Base-by-base conservation (phyloP, 2,329 filamentous ascomycete genomes). In the Pleomassaria siparia region DNA sequence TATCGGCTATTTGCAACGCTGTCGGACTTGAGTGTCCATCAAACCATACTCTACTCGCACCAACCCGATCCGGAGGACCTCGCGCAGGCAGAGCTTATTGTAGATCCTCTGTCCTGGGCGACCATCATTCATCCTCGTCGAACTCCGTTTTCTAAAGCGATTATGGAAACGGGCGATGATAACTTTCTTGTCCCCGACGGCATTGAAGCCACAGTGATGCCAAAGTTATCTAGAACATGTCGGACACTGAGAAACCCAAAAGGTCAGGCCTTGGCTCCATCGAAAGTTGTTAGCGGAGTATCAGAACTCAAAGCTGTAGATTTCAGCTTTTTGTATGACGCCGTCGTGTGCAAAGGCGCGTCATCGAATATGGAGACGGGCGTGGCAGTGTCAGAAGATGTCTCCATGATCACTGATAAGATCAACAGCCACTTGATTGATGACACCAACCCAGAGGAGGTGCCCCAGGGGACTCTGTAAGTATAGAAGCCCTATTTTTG, bases 141-240 rank as follows among this genome's bases (percentile, higher is more conserved):
- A 24, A 12, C 22, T 43, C 9, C 37, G 47, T 21, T 47, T 45
- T 2, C 30, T 9, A 8, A 44, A 42, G 8, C 11, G 18, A 37
- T 36, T 2, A 30, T 59, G 6, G 35, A 55, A 5, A 49, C 58
- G 8, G 50, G 62, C n/a, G 35, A 24, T 37, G 59, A 61, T 10
- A 61, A 63, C 6, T 66, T 70, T 18, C 44, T 71, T 18, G 55
- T 59, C 6, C 55, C 58, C 0, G 61, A 71, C 50, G 63, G 60
- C 0, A 29, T 61, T 18, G 51, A 49, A 18, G 47, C 37, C 22
- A 41, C 25, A 26, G 26, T 39, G 16, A 20, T 15, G 6, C 64
- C 58, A 2, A 50, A 21, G 6, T 20, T 52, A n/a, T 60, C 49
- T 29, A 43, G 24, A 5, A 21, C 28, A 10, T 50, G 28, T 12